Base-by-base conservation (phyloP, 768 basidiomycete species). In the Holtermannia corniformis region DNA sequence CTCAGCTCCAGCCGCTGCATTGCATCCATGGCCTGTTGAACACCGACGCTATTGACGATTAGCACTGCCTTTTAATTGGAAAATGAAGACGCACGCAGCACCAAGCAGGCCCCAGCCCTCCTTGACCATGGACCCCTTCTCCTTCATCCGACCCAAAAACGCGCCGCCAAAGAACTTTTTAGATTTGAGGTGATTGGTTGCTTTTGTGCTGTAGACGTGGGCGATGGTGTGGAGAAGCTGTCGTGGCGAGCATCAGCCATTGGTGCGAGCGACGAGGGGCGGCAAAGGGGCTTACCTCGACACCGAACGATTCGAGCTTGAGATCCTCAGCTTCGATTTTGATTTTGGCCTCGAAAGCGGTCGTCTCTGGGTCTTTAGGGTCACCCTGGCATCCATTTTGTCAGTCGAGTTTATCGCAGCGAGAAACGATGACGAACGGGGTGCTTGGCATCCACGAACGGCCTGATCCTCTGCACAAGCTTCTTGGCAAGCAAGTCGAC, bases 101-200 rank as follows among this genome's bases (percentile, higher is more conserved):
- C 89, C 87, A 55, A 97, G 85, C 55, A 97, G 85, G 14, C 90
- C 91, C 86, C 89, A 97, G 0, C 91, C 87, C 60, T 99, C 95
- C 72, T 97, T 97, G 23, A 91, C 85, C 49, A 92, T 77, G 0
- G 86, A 73, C 4, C 89, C 90, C 72, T 91, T 92, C 74, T 99
- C 95, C 74, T 93, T 97, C 64, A 99, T 72, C 27, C 86, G 81
- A 26, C 91, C 87, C 75, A 87, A 90, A 76, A 95, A 93, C 16
- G 91, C 92, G 5, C 85, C 84, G 50, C 91, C 92, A 62, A 95
- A 76, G 72, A 92, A 90, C 70, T 84, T 90, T 73, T 81, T 82
- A 14, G 86, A 85, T 74, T 95, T 95, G 76, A 97, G 75, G 74
- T 83, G 91, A 22, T 86, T 86, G 14, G 86, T 82, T 4, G 87